Evolutionary conservation across 1,284 basidiomycete species (phyloP).

Genomic region (Chalciporus piperatoides): DNA sequence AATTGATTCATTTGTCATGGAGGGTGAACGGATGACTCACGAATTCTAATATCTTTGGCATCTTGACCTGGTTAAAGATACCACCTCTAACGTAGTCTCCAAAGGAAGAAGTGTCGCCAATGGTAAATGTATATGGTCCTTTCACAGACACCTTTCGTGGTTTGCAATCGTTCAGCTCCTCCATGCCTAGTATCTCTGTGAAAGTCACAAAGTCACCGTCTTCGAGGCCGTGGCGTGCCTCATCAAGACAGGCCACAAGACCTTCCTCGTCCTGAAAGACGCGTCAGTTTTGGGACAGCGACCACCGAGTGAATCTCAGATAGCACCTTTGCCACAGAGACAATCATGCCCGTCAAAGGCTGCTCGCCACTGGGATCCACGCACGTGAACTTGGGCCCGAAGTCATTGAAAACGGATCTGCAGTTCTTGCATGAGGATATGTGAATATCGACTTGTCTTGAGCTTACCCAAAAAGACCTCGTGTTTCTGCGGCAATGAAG

Average conservation of each 20-base stretch:
- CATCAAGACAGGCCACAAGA: constrained; percentile 94
- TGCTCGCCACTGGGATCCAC: constrained; percentile 96
- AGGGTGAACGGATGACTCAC: constrained; percentile 46
- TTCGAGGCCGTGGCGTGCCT: constrained; percentile 95
- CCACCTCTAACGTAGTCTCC: constrained; percentile 86
- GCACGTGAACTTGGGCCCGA: constrained; percentile 91
- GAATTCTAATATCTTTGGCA: constrained; percentile 95
- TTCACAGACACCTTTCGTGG: constrained; percentile 93
- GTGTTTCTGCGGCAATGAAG: constrained; percentile 91
- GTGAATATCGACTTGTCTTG: neutral
- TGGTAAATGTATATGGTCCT: constrained; percentile 94
- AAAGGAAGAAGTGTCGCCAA: constrained; percentile 83
- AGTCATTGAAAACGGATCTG: constrained; percentile 95
- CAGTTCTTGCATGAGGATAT: constrained; percentile 20
- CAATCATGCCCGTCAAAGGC: constrained; percentile 93
- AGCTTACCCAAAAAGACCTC: constrained; percentile 89
- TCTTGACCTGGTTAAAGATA: constrained; percentile 98
- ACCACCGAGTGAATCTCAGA: constrained; percentile 10
- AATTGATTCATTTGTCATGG: constrained; percentile 3
- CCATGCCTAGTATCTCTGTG: constrained; percentile 96
- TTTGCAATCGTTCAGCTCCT: constrained; percentile 85
- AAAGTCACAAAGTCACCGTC: constrained; percentile 99
- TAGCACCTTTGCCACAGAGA: constrained; percentile 77
- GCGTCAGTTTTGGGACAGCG: constrained; percentile 5
- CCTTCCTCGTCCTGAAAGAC: constrained; percentile 72